Percentiles rank a stretch among this genome's conserved stretches.
phyloP scores from a whole-genome alignment of 768 basidiomycete genomes.

The Nevesoporus exiguus region DNA sequence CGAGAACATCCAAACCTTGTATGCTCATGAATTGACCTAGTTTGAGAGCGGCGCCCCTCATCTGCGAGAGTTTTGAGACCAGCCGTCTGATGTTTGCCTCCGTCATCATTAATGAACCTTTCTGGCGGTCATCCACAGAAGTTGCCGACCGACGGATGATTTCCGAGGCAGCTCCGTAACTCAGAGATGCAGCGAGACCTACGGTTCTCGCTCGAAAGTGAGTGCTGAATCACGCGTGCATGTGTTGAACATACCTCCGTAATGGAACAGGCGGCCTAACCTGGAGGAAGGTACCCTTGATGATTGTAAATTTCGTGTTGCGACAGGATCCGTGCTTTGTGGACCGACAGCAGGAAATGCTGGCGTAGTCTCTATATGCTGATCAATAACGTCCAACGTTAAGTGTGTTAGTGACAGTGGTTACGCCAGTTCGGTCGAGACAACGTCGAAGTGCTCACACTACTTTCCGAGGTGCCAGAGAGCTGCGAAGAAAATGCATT shows the following conservation, averaged over 20 bases:
- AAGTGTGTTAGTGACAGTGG: neutral
- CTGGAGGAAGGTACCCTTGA: constrained; percentile 91
- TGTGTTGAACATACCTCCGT: constrained; percentile 62
- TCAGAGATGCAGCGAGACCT: constrained; percentile 90
- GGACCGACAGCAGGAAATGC: neutral
- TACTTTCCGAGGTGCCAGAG: neutral
- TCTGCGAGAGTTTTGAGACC: constrained; percentile 88
- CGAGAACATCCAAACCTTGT: constrained; percentile 52
- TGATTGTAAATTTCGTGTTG: constrained; percentile 54
- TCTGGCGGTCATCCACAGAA: constrained; percentile 29
- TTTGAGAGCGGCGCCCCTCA: constrained; percentile 96
- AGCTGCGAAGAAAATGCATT: neutral
- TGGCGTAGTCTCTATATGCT: constrained; percentile 1
- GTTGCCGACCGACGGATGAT: constrained; percentile 65
- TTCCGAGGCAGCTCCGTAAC: constrained; percentile 88
- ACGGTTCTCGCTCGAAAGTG: neutral
- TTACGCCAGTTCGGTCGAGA: neutral
- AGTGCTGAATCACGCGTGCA: neutral
- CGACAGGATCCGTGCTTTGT: neutral
- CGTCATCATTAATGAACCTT: constrained; percentile 72
- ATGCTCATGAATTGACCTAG: constrained; percentile 97
- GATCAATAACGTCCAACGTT: neutral
- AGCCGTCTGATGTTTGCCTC: constrained; percentile 88
- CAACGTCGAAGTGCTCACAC: constrained; percentile 5
- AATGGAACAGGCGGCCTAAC: constrained; percentile 88